phyloP scores from a whole-genome alignment of 768 basidiomycete species.

The Mycena capillaripes region DNA sequence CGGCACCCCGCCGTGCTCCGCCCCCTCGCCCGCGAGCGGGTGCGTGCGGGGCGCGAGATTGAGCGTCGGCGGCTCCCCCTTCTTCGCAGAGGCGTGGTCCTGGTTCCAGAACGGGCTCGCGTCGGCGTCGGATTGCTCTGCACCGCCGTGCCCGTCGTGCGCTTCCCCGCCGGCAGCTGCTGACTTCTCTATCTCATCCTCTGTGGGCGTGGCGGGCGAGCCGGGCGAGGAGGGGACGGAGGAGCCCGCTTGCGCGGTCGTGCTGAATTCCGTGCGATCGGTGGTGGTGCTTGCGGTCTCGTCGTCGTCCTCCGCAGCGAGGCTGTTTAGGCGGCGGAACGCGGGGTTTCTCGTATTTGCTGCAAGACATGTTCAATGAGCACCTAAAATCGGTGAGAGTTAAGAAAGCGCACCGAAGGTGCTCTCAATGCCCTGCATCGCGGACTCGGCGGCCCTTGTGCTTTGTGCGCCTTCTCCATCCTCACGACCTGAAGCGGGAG shows the following conservation, averaged over 20 bases:
- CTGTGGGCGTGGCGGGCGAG: background rate
- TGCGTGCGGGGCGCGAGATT: slow-evolving; percentile 24
- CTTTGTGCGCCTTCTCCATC: background rate
- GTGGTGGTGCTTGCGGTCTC: slow-evolving; percentile 23
- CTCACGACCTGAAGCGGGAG: background rate
- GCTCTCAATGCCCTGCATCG: background rate
- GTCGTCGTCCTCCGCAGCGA: slow-evolving; percentile 5
- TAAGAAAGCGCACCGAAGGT: background rate
- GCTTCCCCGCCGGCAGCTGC: background rate
- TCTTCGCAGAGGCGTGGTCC: background rate
- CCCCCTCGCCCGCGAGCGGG: slow-evolving; percentile 8
- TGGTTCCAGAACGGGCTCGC: background rate
- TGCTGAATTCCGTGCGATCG: slow-evolving; percentile 21
- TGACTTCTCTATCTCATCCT: background rate
- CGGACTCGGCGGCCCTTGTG: background rate
- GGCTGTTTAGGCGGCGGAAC: background rate
- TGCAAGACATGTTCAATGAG: background rate
- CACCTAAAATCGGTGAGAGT: background rate
- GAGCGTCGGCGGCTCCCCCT: background rate
- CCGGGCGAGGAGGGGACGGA: background rate
- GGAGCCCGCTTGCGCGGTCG: slow-evolving; percentile 18
- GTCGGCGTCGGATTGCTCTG: background rate
- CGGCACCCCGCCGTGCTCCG: slow-evolving; percentile 9
- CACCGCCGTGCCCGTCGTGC: background rate
- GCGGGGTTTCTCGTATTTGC: background rate